Base-by-base conservation (phyloP, 768 basidiomycete genomes). In the Lyophyllum semitale region DNA sequence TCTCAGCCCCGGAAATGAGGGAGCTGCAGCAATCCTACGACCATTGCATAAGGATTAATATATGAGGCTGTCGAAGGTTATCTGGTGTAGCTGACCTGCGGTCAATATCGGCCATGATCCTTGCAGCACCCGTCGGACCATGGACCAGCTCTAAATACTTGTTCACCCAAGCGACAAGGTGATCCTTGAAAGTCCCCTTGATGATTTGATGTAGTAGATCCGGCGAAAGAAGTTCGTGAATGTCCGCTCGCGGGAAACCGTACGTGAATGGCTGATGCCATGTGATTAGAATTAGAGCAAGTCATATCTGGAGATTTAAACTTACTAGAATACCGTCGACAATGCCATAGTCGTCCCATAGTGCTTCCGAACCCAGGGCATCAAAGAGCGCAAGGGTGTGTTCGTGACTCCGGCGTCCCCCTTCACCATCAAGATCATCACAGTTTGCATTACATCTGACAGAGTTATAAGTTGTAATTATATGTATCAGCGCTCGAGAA, bases 51-150 rank as follows among this genome's bases (percentile, higher is more conserved):
- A n/a, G n/a, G n/a, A n/a, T n/a, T n/a, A n/a, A n/a, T n/a, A n/a
- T n/a, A n/a, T n/a, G n/a, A n/a, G n/a, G n/a, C n/a, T n/a, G n/a
- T n/a, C n/a, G n/a, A n/a, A n/a, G n/a, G n/a, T n/a, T n/a, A n/a
- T n/a, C n/a, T n/a, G n/a, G n/a, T n/a, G n/a, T n/a, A n/a, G 2
- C 69, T 73, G 48, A 72, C 73, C 66, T 58, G 1, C 60, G 59
- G 46, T 74, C 70, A 54, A 73, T 74, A 33, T 74, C 69, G 51
- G 64, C 68, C 42, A 74, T 57, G n/a, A 76, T 71, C 3, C 17
- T 47, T 33, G 64, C 55, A 1, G 63, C 68, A 4, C 48, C 33
- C 4, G 53, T 48, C 27, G 55, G 47, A 0, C 59, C 37, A 43
- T 69, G 55, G 4, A 15, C 46, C 0, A 48, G 5, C 5, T 58